These are phyloP conservation scores for Metschnikowia noctiluminum DNA, from an alignment of 805 yeast genomes.

Conservation along the genomic window DNA sequence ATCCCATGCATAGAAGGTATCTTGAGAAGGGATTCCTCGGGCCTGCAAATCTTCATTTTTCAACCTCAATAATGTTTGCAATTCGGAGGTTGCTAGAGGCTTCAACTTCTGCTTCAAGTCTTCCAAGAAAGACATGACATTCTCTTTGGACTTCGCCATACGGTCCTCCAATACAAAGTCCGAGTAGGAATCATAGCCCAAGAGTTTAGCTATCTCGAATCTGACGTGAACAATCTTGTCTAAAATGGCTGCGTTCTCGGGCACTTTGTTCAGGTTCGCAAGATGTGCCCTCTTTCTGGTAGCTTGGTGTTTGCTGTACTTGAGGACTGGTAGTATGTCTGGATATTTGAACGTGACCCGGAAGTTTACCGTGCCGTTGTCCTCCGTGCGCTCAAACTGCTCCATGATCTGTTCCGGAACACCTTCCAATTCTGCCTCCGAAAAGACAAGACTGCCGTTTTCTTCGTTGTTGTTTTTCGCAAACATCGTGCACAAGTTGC, in stretches of 20 bases:
- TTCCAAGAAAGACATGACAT: conserved; percentile 56
- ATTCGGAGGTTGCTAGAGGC: conserved; percentile 58
- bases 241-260: conserved; percentile 61
- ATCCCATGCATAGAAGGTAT: conserved; percentile 64
- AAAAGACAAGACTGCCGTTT: conserved; percentile 55
- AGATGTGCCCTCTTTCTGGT: conserved; percentile 65
- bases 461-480: conserved; percentile 70
- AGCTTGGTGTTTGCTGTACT: conserved; percentile 59
- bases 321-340: conserved; percentile 72
- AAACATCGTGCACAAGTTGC: conserved; percentile 55
- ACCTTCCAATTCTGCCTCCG: conserved; percentile 66
- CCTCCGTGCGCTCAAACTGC: conserved; percentile 50
- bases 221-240: conserved; percentile 59
- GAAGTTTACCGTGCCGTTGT: conserved; percentile 38
- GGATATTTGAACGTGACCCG: conserved; percentile 83
- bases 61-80: conserved; percentile 44
- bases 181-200: conserved; percentile 69
- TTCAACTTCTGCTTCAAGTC: conserved; percentile 58
- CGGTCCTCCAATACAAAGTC: conserved; percentile 70
- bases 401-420: conserved; percentile 63
- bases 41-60: conserved; percentile 51
- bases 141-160: conserved; percentile 70
- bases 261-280: conserved; percentile 49
- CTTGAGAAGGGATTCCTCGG: conserved; percentile 41
- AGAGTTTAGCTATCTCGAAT: conserved; percentile 53